Evolutionary conservation across 768 basidiomycete species (phyloP).

Genomic region (Suillus paluster): DNA sequence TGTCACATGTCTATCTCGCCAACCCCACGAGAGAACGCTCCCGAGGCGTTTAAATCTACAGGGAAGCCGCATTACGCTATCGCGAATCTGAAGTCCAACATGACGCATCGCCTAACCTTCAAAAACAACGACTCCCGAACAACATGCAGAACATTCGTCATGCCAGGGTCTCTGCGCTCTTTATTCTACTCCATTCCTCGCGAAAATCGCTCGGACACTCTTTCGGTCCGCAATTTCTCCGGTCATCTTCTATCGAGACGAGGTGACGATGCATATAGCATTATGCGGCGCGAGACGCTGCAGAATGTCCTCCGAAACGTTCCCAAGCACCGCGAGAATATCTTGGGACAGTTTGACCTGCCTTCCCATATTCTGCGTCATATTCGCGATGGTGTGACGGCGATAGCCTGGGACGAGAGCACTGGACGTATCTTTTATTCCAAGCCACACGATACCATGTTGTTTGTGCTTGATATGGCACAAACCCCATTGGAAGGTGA

Average conservation of each 20-base stretch:
- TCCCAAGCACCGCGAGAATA: slow-evolving; percentile 19
- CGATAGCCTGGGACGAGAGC: slow-evolving; percentile 69
- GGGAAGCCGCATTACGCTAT: slow-evolving; percentile 35
- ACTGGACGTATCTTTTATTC: slow-evolving; percentile 63
- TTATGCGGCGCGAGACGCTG: slow-evolving; percentile 22
- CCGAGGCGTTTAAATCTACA: slow-evolving; percentile 19
- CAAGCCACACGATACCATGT: slow-evolving; percentile 40
- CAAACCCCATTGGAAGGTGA: slow-evolving; percentile 38
- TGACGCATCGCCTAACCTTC: slow-evolving; percentile 32
- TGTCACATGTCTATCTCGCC: slow-evolving; percentile 35
- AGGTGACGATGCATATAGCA: slow-evolving; percentile 28
- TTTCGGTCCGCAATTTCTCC: slow-evolving; percentile 35
- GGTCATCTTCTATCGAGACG: slow-evolving; percentile 42
- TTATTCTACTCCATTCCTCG: slow-evolving; percentile 33
- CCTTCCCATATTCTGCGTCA: slow-evolving; percentile 21
- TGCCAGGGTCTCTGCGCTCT: slow-evolving; percentile 38
- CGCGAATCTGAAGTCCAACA: slow-evolving; percentile 26
- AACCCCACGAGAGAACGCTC: slow-evolving; percentile 24
- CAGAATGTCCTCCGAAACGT: slow-evolving; percentile 26
- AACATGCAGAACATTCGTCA: slow-evolving; percentile 32
- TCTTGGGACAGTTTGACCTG: slow-evolving; percentile 31
- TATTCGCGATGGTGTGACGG: slow-evolving; percentile 40
- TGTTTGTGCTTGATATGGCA: slow-evolving; percentile 57
- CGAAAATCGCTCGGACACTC: slow-evolving; percentile 29
- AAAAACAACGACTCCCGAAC: slow-evolving; percentile 27